These are phyloP conservation scores for Amaranthus tricolor DNA, from an alignment of 179 eudicot genomes.

Conservation along the genomic window DNA sequence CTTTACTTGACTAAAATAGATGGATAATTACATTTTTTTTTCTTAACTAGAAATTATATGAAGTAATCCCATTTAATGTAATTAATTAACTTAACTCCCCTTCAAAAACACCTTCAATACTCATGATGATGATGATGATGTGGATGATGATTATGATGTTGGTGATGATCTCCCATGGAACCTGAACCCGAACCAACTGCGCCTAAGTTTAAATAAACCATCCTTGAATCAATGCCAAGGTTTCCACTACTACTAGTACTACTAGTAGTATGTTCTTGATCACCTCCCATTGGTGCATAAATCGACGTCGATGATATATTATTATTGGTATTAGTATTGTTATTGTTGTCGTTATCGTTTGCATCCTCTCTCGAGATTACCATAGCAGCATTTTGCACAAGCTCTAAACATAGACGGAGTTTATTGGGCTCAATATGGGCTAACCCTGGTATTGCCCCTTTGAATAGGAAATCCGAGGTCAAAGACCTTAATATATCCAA, in stretches of 20 bases:
- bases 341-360: slow-evolving; percentile 14
- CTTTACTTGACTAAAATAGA: not conserved
- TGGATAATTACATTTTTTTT: not conserved
- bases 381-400: slow-evolving; percentile 87
- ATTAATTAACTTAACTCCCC: not conserved
- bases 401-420: slow-evolving; percentile 76
- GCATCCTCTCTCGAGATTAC: slow-evolving; percentile 90
- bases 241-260: slow-evolving; percentile 39
- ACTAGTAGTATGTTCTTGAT: slow-evolving; percentile 34
- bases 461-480: slow-evolving; percentile 82
- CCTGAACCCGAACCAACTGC: slow-evolving; percentile 39
- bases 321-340: not conserved
- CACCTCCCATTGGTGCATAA: slow-evolving; percentile 43
- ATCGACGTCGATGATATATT: slow-evolving; percentile 27
- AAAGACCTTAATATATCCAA: slow-evolving; percentile 72
- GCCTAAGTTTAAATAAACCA: slow-evolving; percentile 78
- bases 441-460: slow-evolving; percentile 84
- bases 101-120: slow-evolving; percentile 13
- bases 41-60: not conserved
- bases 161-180: slow-evolving; percentile 43
- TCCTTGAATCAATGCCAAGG: slow-evolving; percentile 60
- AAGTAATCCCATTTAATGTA: not conserved
- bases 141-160: slow-evolving; percentile 23
- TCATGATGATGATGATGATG: slow-evolving; percentile 30
- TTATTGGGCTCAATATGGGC: slow-evolving; percentile 88